A percentile compares a stretch with the other conserved stretches of the same genome.
Conservation (phyloP, 371 early-diverging fungal species). For the Lichtheimia ramosa region DNA sequence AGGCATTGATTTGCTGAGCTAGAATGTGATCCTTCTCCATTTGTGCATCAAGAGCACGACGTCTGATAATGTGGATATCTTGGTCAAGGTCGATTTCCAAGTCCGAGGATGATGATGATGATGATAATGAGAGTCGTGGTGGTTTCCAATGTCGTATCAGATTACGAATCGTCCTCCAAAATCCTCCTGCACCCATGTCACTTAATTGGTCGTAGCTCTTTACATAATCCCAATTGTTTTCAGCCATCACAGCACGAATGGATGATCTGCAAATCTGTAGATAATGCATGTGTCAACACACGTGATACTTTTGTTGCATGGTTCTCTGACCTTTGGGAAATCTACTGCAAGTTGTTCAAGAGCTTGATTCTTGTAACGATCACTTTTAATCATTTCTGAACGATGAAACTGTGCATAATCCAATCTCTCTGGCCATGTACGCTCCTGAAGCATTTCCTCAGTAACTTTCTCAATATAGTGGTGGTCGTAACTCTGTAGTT, state of each 20-base stretch:
- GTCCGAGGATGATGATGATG: neutral
- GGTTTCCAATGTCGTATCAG: slow-evolving; percentile 34
- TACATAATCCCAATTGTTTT: slow-evolving; percentile 56
- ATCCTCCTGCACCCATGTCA: slow-evolving; percentile 44
- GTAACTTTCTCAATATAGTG: slow-evolving; percentile 41
- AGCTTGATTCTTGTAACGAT: slow-evolving; percentile 37
- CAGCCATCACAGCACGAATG: slow-evolving; percentile 56
- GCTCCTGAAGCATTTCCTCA: slow-evolving; percentile 21
- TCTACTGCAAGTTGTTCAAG: slow-evolving; percentile 28
- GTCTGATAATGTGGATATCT: slow-evolving; percentile 29
- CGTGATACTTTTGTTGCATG: neutral
- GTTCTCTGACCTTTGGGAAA: slow-evolving; percentile 37
- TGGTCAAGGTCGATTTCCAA: slow-evolving; percentile 24
- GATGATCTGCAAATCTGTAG: slow-evolving; percentile 54
- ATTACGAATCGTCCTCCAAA: slow-evolving; percentile 37
- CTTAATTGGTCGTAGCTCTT: slow-evolving; percentile 37
- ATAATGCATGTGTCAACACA: neutral
- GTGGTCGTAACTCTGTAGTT: slow-evolving; percentile 21
- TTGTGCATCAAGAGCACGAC: slow-evolving; percentile 18
- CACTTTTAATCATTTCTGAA: slow-evolving; percentile 34
- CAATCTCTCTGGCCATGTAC: slow-evolving; percentile 31
- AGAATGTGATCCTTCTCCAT: slow-evolving; percentile 22
- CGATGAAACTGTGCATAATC: slow-evolving; percentile 34
- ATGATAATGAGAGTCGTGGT: slow-evolving; percentile 5
- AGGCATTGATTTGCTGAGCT: slow-evolving; percentile 37